Evolutionary conservation across 805 yeast genomes (phyloP), one percentile per base, ranked within the genome.

Genomic region (Zygoascus tannicola): DNA sequence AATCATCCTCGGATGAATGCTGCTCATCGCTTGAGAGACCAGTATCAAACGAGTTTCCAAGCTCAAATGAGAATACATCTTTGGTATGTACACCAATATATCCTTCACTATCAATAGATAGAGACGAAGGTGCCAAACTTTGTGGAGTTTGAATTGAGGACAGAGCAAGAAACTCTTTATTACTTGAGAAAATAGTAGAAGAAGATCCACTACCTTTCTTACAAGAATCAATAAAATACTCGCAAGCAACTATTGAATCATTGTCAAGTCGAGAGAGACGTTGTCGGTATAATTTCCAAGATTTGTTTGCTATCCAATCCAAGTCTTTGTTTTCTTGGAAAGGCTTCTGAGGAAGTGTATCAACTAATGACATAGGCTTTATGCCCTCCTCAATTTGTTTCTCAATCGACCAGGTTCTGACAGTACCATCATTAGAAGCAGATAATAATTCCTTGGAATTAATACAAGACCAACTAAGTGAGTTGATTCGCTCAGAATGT

Each of bases 391-490:
- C 18, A 10, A 35, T 5, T 5, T 8, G n/a, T 15, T 10, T n/a
- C 8, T 15, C 19, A 15, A 76, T 62, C 57, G 76, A 76, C 88
- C 88, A 81, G 46, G 76, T 77, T 8, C 79, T 67, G n/a, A 82
- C 71, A 43, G 70, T 73, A 3, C 87, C 87, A 54, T 81, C 86
- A 39, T 67, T 63, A 1, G 81, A 75, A 5, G 82, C 78, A 1
- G 81, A 68, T 53, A 76, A 74, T 23, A 81, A 49, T 55, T 75
- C 76, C 19, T 66, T 61, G 14, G 47, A 43, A 34, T 60, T 51
- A 22, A 64, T 63, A 43, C 67, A 66, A 2, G 69, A 58, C 90
- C 92, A 85, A 48, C 76, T 75, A 32, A 85, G 53, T 19, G 76
- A 63, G 5, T 77, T 73, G 14, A 85, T 66, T 28, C 60, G 59